Evolutionary conservation across 352 stramenopile genomes (phyloP), one percentile per base, ranked within the genome.

Genomic region (Pythium volutum): DNA sequence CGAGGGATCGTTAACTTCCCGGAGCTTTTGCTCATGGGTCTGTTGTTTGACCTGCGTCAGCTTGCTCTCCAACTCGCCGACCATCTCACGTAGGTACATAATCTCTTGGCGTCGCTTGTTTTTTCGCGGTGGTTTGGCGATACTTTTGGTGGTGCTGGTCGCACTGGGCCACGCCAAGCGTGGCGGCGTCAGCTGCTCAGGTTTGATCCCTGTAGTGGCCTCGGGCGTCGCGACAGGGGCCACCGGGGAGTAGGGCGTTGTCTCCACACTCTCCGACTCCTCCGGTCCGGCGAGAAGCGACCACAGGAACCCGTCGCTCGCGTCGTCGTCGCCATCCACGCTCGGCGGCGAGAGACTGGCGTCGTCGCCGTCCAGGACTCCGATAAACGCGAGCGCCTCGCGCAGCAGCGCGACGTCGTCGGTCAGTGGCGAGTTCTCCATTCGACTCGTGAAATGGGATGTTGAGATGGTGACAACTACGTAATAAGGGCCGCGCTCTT

Each of bases 301-400:
- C 5, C 14, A 6, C 36, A 43, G n/a, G 11, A 12, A 12, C 4
- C 14, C 36, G 2, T 20, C 11, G 11, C 18, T 43, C 14, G 36
- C 2, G 14, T 2, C 36, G 7, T 7, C 12, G 33, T 38, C 33
- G 18, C 6, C 5, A 43, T 22, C 12, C 10, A 43, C 36, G 36
- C 2, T n/a, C 9, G 2, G 11, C 4, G 11, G 36, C 4, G 36
- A 22, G 36, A 43, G 4, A 20, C n/a, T 14, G 38, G 53, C 48
- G 8, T 53, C 47, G 26, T 58, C 57, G 8, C 50, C 20, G 2
- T 27, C 48, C 20, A 58, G 20, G 48, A 58, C 57, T 38, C 57
- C 57, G 39, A 64, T 64, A 49, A 64, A 64, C 29, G 57, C 48
- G 11, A 64, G 48, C 57, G 57, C 57, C 38, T 57, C 57, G 27